Conservation (phyloP, 225 moss, liverwort and hornwort genomes). For the Physcomitrium patens region DNA sequence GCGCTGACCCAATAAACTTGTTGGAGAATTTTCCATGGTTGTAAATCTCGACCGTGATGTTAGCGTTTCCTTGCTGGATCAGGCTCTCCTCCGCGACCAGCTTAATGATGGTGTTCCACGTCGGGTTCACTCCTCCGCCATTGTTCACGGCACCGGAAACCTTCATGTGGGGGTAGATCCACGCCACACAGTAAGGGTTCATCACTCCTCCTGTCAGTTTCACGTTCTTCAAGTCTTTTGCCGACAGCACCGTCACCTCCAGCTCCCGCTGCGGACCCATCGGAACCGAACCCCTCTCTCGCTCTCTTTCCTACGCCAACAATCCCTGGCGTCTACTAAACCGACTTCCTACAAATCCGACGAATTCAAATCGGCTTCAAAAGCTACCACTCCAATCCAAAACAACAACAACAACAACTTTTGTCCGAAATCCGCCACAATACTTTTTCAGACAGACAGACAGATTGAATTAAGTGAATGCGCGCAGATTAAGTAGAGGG, state of each 20-base stretch:
- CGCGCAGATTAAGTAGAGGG: neutral
- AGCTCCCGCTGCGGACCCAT: constrained; percentile 49
- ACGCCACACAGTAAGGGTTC: constrained; percentile 53
- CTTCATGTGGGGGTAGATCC: constrained; percentile 48
- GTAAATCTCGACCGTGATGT: constrained; percentile 74
- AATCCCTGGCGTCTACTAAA: too few relatives aligned
- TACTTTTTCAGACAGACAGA: too few relatives aligned
- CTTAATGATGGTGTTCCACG: constrained; percentile 62
- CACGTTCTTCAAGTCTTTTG: constrained; percentile 60
- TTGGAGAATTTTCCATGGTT: constrained; percentile 59
- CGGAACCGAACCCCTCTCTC: neutral
- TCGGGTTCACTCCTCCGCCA: constrained; percentile 67
- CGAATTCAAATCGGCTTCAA: too few relatives aligned
- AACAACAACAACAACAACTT: neutral
- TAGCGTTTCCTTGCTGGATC: constrained; percentile 40
- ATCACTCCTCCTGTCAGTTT: constrained; percentile 39
- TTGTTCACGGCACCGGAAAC: constrained; percentile 39
- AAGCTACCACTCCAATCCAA: neutral
- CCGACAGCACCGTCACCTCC: constrained; percentile 53
- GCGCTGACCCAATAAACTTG: constrained; percentile 62
- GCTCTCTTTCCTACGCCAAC: too few relatives aligned
- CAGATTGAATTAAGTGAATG: fast-evolving
- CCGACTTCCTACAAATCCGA: too few relatives aligned
- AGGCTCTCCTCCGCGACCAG: constrained; percentile 59
- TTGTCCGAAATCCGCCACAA: neutral